Evolutionary conservation across 768 basidiomycete species (phyloP).

Genomic region (Phanerochaete carnosa): DNA sequence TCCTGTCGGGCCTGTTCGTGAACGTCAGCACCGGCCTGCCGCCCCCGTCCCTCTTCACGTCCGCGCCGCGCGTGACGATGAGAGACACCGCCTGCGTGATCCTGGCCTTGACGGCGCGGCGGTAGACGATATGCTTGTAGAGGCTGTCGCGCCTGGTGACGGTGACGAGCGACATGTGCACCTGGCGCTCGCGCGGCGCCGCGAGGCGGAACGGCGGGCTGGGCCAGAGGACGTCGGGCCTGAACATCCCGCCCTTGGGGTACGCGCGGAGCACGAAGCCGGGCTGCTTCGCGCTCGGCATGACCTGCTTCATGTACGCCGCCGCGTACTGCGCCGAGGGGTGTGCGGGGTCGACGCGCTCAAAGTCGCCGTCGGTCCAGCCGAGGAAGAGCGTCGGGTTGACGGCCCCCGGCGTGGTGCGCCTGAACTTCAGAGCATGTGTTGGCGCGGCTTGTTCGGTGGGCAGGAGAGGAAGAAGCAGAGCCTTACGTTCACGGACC

Average conservation of each 20-base stretch:
- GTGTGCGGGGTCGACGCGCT: slow-evolving; percentile 16
- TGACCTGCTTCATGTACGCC: background rate
- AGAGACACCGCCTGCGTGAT: slow-evolving; percentile 39
- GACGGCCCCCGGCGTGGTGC: slow-evolving; percentile 38
- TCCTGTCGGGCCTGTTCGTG: background rate
- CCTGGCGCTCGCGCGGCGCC: slow-evolving; percentile 5
- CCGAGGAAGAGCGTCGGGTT: background rate
- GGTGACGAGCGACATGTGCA: slow-evolving; percentile 34
- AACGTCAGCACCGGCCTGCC: slow-evolving; percentile 15
- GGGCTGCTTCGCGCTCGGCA: slow-evolving; percentile 3
- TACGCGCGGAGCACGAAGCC: slow-evolving; percentile 26
- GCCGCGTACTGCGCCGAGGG: slow-evolving; percentile 11
- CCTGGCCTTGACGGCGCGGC: slow-evolving; percentile 29
- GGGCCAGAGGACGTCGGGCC: slow-evolving; percentile 20
- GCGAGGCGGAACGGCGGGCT: slow-evolving; percentile 18
- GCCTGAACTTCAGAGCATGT: slow-evolving; percentile 32
- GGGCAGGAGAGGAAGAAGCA: background rate
- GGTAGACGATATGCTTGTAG: slow-evolving; percentile 28
- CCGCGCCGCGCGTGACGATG: slow-evolving; percentile 39
- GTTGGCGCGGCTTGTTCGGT: background rate
- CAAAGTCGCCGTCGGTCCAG: background rate
- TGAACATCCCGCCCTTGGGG: slow-evolving; percentile 30
- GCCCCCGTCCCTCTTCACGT: slow-evolving; percentile 19
- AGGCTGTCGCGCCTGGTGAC: slow-evolving; percentile 18
- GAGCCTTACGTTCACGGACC: slow-evolving; percentile 34